Conservation (phyloP, 768 basidiomycete genomes). For the Kwoniella sp. region DNA sequence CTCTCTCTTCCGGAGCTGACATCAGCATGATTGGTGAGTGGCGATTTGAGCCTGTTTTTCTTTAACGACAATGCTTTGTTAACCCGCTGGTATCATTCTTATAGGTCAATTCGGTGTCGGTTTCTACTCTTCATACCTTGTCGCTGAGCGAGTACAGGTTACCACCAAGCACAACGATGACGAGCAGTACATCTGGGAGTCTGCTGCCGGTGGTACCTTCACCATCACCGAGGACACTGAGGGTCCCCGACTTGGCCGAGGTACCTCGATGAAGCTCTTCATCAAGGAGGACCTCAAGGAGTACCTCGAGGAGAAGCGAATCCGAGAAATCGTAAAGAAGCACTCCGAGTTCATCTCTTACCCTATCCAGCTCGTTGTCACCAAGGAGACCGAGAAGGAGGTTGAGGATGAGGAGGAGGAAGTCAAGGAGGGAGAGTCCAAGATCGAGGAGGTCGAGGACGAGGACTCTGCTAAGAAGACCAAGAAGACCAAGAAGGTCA, state of each 20-base stretch:
- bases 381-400: conserved; percentile 99
- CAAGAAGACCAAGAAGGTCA: conserved; percentile 92
- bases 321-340: conserved; percentile 99
- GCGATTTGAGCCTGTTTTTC: not conserved
- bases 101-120: conserved; percentile 88
- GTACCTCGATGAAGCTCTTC: conserved; percentile 72
- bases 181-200: conserved; percentile 99
- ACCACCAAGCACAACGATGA: conserved; percentile 99
- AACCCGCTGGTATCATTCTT: not conserved
- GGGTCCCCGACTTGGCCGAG: conserved; percentile 88
- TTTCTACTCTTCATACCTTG: conserved; percentile 99
- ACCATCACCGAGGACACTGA: conserved; percentile 92
- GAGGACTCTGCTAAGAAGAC: conserved; percentile 70
- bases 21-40: conserved; percentile 80
- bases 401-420: conserved; percentile 61
- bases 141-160: conserved; percentile 97
- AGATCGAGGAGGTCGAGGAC: conserved; percentile 70
- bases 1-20: conserved; percentile 65
- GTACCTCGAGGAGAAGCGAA: conserved; percentile 98
- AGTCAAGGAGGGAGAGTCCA: conserved; percentile 73
- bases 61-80: not conserved
- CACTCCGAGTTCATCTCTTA: conserved; percentile 98
- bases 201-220: conserved; percentile 98
- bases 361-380: conserved; percentile 96
- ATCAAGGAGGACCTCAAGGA: conserved; percentile 99